Evolutionary conservation across 768 basidiomycete species (phyloP), one percentile per base, ranked within the genome.

Genomic region (Tulasnella sp.): DNA sequence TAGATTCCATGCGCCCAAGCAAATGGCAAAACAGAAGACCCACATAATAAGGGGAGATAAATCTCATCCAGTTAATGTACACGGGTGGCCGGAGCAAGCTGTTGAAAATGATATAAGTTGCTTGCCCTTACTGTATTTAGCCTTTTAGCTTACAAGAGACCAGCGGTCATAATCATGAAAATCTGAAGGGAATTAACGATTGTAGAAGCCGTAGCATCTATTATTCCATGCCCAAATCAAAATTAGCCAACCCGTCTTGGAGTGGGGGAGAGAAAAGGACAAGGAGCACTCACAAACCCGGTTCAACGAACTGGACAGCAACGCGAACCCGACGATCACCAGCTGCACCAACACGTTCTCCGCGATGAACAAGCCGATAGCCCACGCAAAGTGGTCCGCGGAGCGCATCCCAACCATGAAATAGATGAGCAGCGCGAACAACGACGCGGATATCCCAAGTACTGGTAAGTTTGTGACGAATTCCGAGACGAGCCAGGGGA

Each of bases 31-130:
- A 19, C 0, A 24, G 10, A 38, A 10, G 14, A 44, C 78, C n/a
- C 38, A 79, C 71, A 81, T 86, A 88, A 76, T 86, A 86, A 0
- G 86, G 85, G 10, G 84, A 84, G 75, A 87, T 83, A 83, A 85
- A 88, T 24, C 85, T 81, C 31, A 86, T 83, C 88, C 88, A 88
- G 4, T 82, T 77, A 27, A 87, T 82, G 82, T 85, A 87, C 19
- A 81, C 82, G 2, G 82, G 83, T 9, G 83, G 82, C 62, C 79
- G 62, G 38, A 80, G 80, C 58, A 80, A 42, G 21, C 80, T 80
- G 39, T 42, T 38, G 44, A 44, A 46, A 75, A 42, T 44, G 40
- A 56, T n/a, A 38, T 56, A 6, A 74, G 80, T 40, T 18, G 1
- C 16, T 39, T 6, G 12, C 2, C 42, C 24, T 31, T n/a, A 5